Percentiles rank a stretch among this genome's conserved stretches.
phyloP scores from a whole-genome alignment of 2,329 filamentous ascomycete species.

The Aspergillus arachidicola region DNA sequence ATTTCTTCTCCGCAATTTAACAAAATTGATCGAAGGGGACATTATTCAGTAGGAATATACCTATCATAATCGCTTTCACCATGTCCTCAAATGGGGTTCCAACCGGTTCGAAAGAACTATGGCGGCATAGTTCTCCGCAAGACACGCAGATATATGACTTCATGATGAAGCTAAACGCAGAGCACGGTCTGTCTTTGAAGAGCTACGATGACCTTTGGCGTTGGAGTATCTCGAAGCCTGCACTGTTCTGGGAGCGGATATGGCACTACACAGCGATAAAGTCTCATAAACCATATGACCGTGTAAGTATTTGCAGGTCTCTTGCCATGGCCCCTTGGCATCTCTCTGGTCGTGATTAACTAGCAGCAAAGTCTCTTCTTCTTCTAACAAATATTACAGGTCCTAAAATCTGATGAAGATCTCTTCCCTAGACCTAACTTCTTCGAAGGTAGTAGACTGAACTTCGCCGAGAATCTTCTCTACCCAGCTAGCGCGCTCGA shows the following conservation, averaged over 20 bases:
- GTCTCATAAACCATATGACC: slow-evolving; percentile 61
- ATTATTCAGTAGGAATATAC: neutral
- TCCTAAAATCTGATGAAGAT: slow-evolving; percentile 65
- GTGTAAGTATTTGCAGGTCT: slow-evolving; percentile 29
- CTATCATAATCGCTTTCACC: no score
- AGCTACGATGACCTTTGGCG: slow-evolving; percentile 76
- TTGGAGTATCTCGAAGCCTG: slow-evolving; percentile 80
- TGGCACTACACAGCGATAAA: slow-evolving; percentile 82
- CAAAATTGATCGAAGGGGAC: neutral
- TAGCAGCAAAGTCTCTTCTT: neutral
- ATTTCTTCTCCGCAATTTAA: neutral
- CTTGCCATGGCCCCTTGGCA: neutral
- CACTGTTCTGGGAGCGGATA: slow-evolving; percentile 79
- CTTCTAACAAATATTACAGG: slow-evolving; percentile 49
- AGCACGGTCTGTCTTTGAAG: slow-evolving; percentile 63
- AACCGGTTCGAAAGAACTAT: slow-evolving; percentile 56
- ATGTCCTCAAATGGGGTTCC: slow-evolving; percentile 16
- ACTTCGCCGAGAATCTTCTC: slow-evolving; percentile 94
- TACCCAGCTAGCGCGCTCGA: slow-evolving; percentile 66
- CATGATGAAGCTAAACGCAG: slow-evolving; percentile 68
- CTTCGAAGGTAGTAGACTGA: slow-evolving; percentile 76
- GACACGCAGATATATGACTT: slow-evolving; percentile 74
- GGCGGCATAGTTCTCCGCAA: slow-evolving; percentile 69
- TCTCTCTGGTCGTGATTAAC: neutral
- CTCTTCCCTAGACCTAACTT: slow-evolving; percentile 90